Evolutionary conservation across 2,329 filamentous ascomycete species (phyloP).

Genomic region (Fusarium sacchari): DNA sequence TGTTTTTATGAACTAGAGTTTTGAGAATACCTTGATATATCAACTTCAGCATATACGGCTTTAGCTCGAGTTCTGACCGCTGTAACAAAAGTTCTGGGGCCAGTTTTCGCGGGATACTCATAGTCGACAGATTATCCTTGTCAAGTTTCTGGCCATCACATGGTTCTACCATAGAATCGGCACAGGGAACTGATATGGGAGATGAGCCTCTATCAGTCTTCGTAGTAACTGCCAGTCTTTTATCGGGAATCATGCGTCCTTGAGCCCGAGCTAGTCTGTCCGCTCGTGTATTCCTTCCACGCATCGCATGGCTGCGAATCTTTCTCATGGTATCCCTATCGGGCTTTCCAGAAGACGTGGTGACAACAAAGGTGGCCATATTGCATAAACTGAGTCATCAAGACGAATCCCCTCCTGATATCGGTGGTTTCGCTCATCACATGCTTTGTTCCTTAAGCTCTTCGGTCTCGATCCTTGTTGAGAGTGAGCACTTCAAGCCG

Average conservation of each 20-base stretch:
- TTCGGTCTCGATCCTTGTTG: accelerated
- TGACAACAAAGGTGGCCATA: neutral
- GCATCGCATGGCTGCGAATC: neutral
- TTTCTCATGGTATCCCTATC: neutral
- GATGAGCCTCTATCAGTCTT: accelerated
- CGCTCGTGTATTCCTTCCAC: neutral
- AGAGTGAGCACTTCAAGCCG: neutral
- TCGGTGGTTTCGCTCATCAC: neutral
- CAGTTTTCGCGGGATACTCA: neutral
- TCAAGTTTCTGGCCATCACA: accelerated
- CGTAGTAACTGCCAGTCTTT: accelerated
- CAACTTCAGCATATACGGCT: neutral
- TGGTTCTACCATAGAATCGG: accelerated
- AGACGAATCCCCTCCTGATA: accelerated
- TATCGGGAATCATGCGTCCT: accelerated
- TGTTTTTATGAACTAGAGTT: accelerated
- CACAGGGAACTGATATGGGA: accelerated
- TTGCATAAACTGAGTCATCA: accelerated
- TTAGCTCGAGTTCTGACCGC: neutral
- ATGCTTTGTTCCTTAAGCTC: neutral
- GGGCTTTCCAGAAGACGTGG: neutral
- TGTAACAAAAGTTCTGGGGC: neutral
- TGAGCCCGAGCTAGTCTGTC: neutral
- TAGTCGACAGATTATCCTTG: accelerated
- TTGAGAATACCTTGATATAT: neutral